Conservation (phyloP, 768 basidiomycete species). For the Pholiota molesta region DNA sequence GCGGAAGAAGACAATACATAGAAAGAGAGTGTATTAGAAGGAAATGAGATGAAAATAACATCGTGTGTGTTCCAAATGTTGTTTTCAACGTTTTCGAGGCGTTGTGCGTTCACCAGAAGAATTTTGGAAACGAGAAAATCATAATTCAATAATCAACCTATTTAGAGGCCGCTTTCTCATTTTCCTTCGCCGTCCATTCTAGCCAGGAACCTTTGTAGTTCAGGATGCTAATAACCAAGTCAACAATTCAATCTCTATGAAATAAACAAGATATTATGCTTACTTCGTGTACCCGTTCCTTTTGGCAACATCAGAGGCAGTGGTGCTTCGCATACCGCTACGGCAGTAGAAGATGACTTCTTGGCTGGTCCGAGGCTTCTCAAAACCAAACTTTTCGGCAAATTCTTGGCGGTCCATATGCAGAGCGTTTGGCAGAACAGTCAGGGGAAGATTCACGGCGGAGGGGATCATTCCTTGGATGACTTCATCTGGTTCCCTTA, state of each 20-base stretch:
- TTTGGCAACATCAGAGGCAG: constrained; percentile 81
- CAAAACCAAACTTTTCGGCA: constrained; percentile 66
- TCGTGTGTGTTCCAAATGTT: background rate
- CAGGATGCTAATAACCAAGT: constrained; percentile 43
- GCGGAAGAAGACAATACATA: background rate
- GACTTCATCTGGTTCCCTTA: constrained; percentile 93
- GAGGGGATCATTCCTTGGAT: constrained; percentile 92
- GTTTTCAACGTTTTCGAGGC: no score
- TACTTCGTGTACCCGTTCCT: constrained; percentile 84
- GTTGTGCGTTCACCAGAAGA: no score
- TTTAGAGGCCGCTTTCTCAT: constrained; percentile 26
- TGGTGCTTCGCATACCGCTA: constrained; percentile 81
- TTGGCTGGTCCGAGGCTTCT: constrained; percentile 70
- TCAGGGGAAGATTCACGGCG: constrained; percentile 87
- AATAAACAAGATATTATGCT: constrained; percentile 24
- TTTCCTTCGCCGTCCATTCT: constrained; percentile 73
- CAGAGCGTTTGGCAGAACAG: constrained; percentile 70
- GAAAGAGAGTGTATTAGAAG: background rate
- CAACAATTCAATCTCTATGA: background rate
- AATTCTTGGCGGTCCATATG: constrained; percentile 59
- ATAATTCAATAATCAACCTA: background rate
- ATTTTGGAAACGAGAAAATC: no score
- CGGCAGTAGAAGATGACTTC: constrained; percentile 91
- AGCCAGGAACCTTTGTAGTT: constrained; percentile 91
- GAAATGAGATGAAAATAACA: background rate